phyloP scores from a whole-genome alignment of 2,329 filamentous ascomycete genomes.

The Botryotinia convoluta region DNA sequence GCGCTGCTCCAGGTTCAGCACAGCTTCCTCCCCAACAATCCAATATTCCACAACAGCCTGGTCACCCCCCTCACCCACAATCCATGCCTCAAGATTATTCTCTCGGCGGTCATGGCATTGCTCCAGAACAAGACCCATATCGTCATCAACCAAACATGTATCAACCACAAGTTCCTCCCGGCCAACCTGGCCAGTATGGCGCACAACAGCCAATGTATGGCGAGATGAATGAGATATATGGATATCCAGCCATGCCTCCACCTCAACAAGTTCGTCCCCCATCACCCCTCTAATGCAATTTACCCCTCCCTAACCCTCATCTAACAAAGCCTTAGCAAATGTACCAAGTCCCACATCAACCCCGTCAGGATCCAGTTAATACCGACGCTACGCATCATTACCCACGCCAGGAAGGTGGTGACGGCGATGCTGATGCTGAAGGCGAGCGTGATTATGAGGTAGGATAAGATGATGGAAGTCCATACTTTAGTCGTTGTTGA shows the following conservation, averaged over 20 bases:
- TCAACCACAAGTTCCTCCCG: conserved; percentile 71
- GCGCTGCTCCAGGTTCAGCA: conserved; percentile 47
- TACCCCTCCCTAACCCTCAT: conserved; percentile 7
- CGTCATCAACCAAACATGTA: conserved; percentile 80
- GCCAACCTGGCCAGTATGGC: conserved; percentile 69
- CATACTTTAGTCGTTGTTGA: conserved; percentile 9
- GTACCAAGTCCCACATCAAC: conserved; percentile 43
- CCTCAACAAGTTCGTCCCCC: conserved; percentile 70
- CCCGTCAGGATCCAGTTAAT: conserved; percentile 40
- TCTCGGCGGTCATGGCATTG: conserved; percentile 59
- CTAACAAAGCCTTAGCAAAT: conserved; percentile 37
- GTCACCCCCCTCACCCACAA: conserved; percentile 49
- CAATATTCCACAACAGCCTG: conserved; percentile 44
- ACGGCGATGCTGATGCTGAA: conserved; percentile 45
- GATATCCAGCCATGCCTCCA: conserved; percentile 74
- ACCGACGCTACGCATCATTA: conserved; percentile 41
- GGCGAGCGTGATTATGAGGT: conserved; percentile 46
- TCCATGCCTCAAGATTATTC: conserved; percentile 62
- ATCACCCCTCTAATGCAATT: not conserved
- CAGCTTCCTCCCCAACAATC: conserved; percentile 52
- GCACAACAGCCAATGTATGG: conserved; percentile 77
- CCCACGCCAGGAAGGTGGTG: conserved; percentile 42
- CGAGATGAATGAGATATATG: conserved; percentile 81
- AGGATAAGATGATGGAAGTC: conserved; percentile 26
- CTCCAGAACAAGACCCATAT: conserved; percentile 69